Evolutionary conservation across 176 grass and related monocot genomes (phyloP).

Genomic region (Aegilops tauschii): DNA sequence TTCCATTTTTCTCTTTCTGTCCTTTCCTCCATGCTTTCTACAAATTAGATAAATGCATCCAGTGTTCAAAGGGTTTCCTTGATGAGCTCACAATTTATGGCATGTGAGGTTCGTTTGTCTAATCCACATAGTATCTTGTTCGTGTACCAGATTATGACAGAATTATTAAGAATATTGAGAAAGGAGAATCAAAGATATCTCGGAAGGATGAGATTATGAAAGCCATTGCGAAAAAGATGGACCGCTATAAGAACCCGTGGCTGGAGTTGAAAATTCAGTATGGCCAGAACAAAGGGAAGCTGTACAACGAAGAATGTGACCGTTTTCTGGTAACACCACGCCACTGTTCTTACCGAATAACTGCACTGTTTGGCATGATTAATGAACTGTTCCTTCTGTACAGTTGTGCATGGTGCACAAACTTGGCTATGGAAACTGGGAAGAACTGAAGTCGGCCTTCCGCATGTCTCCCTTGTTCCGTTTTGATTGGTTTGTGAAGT

Average conservation of each 20-base stretch:
- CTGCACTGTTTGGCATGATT: background rate
- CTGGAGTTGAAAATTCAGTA: slow-evolving; percentile 82
- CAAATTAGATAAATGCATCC: background rate
- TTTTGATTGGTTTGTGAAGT: slow-evolving; percentile 88
- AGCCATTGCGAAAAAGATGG: slow-evolving; percentile 66
- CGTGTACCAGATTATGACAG: slow-evolving; percentile 57
- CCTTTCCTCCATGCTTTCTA: background rate
- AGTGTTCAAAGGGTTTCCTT: slow-evolving; percentile 10
- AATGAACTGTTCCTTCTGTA: background rate
- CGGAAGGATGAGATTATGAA: slow-evolving; percentile 87
- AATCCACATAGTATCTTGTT: slow-evolving; percentile 18
- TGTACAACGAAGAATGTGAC: slow-evolving; percentile 83
- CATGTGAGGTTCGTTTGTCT: background rate
- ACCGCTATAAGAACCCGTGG: slow-evolving; percentile 82
- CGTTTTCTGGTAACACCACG: slow-evolving; percentile 66
- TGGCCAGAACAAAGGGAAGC: slow-evolving; percentile 78
- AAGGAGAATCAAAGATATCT: slow-evolving; percentile 81
- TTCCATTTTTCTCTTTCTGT: background rate
- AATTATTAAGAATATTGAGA: slow-evolving; percentile 76
- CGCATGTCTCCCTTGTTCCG: slow-evolving; percentile 63
- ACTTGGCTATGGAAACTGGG: slow-evolving; percentile 84
- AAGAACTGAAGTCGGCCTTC: slow-evolving; percentile 77
- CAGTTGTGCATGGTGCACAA: slow-evolving; percentile 83
- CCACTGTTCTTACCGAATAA: background rate
- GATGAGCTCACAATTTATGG: background rate